Evolutionary conservation across 768 basidiomycete genomes (phyloP), one percentile per base, ranked within the genome.

Genomic region (Phaeolepiota aurea): DNA sequence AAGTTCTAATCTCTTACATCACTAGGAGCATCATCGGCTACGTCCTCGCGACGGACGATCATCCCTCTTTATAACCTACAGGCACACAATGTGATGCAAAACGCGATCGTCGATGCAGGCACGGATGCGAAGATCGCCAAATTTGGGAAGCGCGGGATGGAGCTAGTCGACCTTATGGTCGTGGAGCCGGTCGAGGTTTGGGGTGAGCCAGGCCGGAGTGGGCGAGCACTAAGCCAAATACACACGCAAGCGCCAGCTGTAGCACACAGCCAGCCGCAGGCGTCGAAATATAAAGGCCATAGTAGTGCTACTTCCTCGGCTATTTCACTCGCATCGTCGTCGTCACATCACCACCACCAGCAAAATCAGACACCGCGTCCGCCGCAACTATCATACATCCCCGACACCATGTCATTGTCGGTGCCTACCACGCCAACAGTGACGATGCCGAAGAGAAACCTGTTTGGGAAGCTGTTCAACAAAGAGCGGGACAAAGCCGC

Each of bases 61-160:
- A 79, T 90, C 42, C 87, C 89, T 0, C 65, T 92, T 2, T 89
- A 91, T 61, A 91, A 90, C 53, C 72, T 93, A 15, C 82, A 85
- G 44, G 87, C 87, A 0, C 89, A 93, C 57, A 84, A 87, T 46
- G 84, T 92, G 37, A 71, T 90, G 71, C 80, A 87, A 10, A 92
- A 90, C 51, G 76, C 79, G 23, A 81, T 92, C 41, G 74, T 87
- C 20, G 89, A 92, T 53, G 89, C 89, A 0, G 89, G 89, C 30
- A 91, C 88, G 0, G 88, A 90, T 43, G 82, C 84, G 15, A 86
- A 85, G 61, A 79, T 91, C 25, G 86, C 87, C 3, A 82, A 76
- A 47, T 90, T 88, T 53, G 65, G 69, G 41, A 79, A 72, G 48
- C 72, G 82, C 3, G 82, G 85, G 1, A 62, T 89, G 21, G 89